A percentile compares a stretch with the other conserved stretches of the same genome.
Evolutionary conservation across 2,329 filamentous ascomycete species (phyloP).

Genomic region (Paradendryphiella salina): DNA sequence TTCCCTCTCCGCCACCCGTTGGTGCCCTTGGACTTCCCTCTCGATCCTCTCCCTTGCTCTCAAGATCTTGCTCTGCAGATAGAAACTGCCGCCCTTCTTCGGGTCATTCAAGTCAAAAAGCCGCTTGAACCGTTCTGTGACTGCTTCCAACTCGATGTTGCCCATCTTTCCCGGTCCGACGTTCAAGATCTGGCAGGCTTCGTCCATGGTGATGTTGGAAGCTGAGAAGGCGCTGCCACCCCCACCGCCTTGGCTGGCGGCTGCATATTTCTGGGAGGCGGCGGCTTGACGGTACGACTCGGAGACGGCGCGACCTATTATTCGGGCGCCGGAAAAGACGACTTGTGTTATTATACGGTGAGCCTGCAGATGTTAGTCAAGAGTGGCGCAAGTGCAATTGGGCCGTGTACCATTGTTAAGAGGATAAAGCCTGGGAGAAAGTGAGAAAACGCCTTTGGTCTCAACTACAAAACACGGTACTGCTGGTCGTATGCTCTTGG

Average conservation of each 20-base stretch:
- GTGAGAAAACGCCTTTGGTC: neutral
- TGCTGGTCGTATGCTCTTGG: neutral
- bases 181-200: constrained; percentile 96
- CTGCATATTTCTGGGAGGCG: constrained; percentile 80
- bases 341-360: constrained; percentile 94
- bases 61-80: constrained; percentile 95
- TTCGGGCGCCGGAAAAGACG: constrained; percentile 84
- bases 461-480: neutral
- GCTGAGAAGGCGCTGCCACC: constrained; percentile 58
- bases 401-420: constrained; percentile 32
- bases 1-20: constrained; percentile 72
- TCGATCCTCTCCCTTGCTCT: constrained; percentile 91
- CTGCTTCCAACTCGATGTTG: constrained; percentile 74
- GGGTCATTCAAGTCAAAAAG: constrained; percentile 95
- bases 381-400: neutral
- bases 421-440: neutral
- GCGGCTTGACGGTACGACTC: constrained; percentile 96
- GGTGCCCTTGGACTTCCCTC: constrained; percentile 73
- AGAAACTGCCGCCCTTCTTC: constrained; percentile 94
- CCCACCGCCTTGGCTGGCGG: constrained; percentile 64
- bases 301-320: constrained; percentile 87
- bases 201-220: constrained; percentile 85
- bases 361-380: constrained; percentile 62
- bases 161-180: constrained; percentile 84
- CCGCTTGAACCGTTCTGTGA: constrained; percentile 87